These are phyloP conservation scores for Zymoseptoria tritici DNA, from an alignment of 2,329 filamentous ascomycete genomes.

Conservation along the genomic window DNA sequence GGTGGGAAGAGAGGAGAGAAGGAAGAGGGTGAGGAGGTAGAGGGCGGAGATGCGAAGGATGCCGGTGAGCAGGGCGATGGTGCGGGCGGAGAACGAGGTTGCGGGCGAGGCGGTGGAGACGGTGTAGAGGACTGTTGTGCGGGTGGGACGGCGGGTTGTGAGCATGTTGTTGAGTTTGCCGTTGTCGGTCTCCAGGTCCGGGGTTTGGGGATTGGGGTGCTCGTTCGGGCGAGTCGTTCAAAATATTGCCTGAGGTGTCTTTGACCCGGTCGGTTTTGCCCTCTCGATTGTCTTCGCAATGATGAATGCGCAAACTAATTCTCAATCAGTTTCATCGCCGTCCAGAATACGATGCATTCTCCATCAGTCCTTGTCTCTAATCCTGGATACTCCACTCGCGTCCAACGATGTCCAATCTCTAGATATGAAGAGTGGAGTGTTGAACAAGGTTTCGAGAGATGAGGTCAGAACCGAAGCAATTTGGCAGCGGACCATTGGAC, in stretches of 20 bases:
- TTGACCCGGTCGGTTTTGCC: background rate
- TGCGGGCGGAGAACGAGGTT: slow-evolving; percentile 39
- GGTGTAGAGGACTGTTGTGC: slow-evolving; percentile 86
- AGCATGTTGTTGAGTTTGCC: slow-evolving; percentile 19
- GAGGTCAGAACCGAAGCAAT: background rate
- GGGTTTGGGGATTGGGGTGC: background rate
- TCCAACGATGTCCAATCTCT: background rate
- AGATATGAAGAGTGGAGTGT: background rate
- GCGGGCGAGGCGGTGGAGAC: slow-evolving; percentile 67
- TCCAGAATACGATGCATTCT: background rate
- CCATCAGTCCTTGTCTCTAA: background rate
- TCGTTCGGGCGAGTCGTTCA: background rate
- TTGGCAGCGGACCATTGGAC: background rate
- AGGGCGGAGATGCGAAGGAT: slow-evolving; percentile 40
- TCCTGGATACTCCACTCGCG: background rate
- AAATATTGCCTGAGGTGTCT: slow-evolving; percentile 3
- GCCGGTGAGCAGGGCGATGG: slow-evolving; percentile 32
- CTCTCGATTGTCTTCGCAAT: background rate
- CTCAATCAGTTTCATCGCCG: background rate
- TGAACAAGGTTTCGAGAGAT: background rate
- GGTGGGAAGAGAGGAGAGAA: slow-evolving; percentile 6
- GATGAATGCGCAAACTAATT: background rate
- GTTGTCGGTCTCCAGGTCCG: background rate
- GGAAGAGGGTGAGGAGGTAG: slow-evolving; percentile 29
- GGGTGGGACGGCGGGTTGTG: slow-evolving; percentile 43